Percentiles rank a stretch among this genome's conserved stretches.
Conservation (phyloP, 1,139 yeast species). For the Nematodospora anomalae region DNA sequence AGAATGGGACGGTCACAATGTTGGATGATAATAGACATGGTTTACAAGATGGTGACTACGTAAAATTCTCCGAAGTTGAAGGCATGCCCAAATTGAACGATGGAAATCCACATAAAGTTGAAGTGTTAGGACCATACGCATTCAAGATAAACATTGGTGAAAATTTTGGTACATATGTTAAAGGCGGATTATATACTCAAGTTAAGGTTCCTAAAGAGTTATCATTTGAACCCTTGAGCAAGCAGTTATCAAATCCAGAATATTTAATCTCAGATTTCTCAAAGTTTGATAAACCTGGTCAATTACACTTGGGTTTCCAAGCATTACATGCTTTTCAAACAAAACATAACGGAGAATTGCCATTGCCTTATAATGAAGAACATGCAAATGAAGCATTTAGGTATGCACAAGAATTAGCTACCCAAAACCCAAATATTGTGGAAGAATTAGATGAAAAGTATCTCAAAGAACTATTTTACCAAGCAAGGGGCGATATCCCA, state of each 20-base stretch:
- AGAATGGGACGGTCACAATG: conserved; percentile 89
- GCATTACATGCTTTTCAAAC: conserved; percentile 77
- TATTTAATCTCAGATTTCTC: conserved; percentile 83
- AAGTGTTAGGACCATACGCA: conserved; percentile 92
- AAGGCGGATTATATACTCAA: conserved; percentile 90
- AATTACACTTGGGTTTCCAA: conserved; percentile 87
- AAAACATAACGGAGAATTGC: conserved; percentile 63
- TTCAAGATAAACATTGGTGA: conserved; percentile 65
- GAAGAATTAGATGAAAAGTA: conserved; percentile 66
- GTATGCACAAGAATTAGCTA: conserved; percentile 59
- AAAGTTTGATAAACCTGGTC: conserved; percentile 88
- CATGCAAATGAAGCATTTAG: conserved; percentile 72
- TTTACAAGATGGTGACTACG: conserved; percentile 86
- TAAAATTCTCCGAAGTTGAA: conserved; percentile 82
- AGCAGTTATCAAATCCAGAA: conserved; percentile 77
- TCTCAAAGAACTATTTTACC: conserved; percentile 72
- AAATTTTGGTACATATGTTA: conserved; percentile 60
- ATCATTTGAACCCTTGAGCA: conserved; percentile 60
- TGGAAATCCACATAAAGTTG: conserved; percentile 70
- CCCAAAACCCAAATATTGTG: conserved; percentile 57
- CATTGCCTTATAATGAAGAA: conserved; percentile 71
- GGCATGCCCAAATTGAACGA: conserved; percentile 70
- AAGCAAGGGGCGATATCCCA: conserved; percentile 90
- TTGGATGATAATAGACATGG: conserved; percentile 93
- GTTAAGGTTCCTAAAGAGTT: conserved; percentile 77